Conservation (phyloP, 495 filamentous ascomycete species). For the Hypoxylon fragiforme region DNA sequence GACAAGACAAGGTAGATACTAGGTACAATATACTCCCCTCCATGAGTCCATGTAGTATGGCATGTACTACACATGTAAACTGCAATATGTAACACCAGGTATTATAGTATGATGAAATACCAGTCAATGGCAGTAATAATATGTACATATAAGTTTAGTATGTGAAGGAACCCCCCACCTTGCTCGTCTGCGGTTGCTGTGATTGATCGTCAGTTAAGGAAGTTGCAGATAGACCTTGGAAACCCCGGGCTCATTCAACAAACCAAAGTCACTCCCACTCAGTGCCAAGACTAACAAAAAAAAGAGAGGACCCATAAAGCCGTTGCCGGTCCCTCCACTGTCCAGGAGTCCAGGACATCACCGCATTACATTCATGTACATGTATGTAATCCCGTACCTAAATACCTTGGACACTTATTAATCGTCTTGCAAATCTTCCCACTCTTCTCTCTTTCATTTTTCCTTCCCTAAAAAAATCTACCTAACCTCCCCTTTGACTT, state of each 20-base stretch:
- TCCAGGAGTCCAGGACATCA: too few relatives aligned
- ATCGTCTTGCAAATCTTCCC: conserved; percentile 31
- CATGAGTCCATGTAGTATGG: too few relatives aligned
- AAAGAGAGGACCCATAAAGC: conserved; percentile 9
- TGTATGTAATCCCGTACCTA: too few relatives aligned
- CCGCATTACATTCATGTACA: too few relatives aligned
- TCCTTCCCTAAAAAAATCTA: conserved; percentile 32
- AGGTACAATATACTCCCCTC: too few relatives aligned
- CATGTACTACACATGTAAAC: too few relatives aligned
- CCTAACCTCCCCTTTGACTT: conserved; percentile 13
- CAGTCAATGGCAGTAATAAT: too few relatives aligned
- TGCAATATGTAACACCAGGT: too few relatives aligned
- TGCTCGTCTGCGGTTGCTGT: conserved; percentile 6
- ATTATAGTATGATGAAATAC: conserved; percentile 25
- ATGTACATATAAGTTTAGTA: too few relatives aligned
- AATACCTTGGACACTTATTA: conserved; percentile 15
- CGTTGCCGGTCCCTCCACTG: conserved; percentile 28
- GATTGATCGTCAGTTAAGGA: conserved; percentile 15
- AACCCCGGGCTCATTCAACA: neutral
- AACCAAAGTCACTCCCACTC: conserved; percentile 1
- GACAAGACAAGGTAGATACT: too few relatives aligned
- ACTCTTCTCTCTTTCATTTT: conserved; percentile 36
- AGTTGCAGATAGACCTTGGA: conserved; percentile 5
- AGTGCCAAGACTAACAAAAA: conserved; percentile 2
- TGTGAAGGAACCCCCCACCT: conserved; percentile 11